phyloP scores from a whole-genome alignment of 73 alveolate species.

The Paramecium tetraurelia region DNA sequence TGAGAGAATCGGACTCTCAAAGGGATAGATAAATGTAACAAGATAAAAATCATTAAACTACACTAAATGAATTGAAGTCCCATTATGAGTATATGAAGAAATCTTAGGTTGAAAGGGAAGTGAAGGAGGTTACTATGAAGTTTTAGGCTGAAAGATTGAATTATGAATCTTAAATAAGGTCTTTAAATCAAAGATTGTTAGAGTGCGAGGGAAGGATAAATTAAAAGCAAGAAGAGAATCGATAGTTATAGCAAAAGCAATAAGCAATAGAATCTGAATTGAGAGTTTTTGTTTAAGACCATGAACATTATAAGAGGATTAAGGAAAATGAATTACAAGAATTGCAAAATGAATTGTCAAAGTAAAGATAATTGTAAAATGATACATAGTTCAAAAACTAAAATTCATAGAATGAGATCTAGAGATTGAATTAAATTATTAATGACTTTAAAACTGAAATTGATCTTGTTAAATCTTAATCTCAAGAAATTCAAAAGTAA shows the following conservation, averaged over 20 bases:
- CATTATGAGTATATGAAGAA: conserved; percentile 41
- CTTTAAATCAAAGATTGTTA: background rate
- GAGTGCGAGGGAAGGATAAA: background rate
- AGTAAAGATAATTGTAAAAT: background rate
- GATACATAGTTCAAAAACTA: background rate
- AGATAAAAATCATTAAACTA: background rate
- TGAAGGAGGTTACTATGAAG: background rate
- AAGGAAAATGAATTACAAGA: background rate
- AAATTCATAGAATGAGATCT: background rate
- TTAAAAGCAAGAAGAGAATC: background rate
- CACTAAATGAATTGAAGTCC: background rate
- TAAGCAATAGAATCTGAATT: background rate
- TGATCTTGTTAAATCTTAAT: background rate
- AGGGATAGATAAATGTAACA: background rate
- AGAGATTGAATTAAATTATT: background rate
- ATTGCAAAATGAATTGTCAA: background rate
- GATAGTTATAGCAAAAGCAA: background rate
- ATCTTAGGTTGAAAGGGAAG: conserved; percentile 15
- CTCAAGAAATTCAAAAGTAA: background rate
- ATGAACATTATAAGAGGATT: background rate
- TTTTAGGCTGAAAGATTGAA: conserved; percentile 19
- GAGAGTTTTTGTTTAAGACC: background rate
- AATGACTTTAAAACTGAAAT: conserved; percentile 22
- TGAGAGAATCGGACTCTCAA: background rate
- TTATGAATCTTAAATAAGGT: background rate